Evolutionary conservation across 768 basidiomycete species (phyloP).

Genomic region (Agaricus blazei): DNA sequence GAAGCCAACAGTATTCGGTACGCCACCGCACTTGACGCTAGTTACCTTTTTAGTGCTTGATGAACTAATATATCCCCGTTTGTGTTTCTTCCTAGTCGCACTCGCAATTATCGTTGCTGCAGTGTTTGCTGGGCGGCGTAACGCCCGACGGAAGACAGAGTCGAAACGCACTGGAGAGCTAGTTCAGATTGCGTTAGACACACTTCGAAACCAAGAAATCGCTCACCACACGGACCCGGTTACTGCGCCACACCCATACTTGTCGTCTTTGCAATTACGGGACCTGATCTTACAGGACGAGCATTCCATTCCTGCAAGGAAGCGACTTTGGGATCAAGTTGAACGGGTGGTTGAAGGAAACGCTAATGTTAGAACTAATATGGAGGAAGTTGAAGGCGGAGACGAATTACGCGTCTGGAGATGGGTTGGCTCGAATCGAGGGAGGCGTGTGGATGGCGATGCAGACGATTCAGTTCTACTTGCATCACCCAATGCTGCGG

Average conservation of each 20-base stretch:
- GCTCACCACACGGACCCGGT: conserved; percentile 81
- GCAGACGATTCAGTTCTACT: conserved; percentile 2
- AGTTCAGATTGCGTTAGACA: conserved; percentile 75
- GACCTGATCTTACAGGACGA: conserved; percentile 82
- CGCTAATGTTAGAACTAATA: conserved; percentile 80
- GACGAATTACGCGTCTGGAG: conserved; percentile 90
- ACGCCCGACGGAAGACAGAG: conserved; percentile 52
- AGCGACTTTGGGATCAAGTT: conserved; percentile 75
- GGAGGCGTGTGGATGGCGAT: conserved; percentile 19
- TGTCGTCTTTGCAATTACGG: conserved; percentile 83
- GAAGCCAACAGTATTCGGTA: conserved; percentile 61
- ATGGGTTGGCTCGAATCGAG: conserved; percentile 61
- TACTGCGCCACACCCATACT: conserved; percentile 64
- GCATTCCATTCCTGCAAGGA: conserved; percentile 62
- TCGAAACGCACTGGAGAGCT: conserved; percentile 62
- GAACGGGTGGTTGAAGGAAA: conserved; percentile 86
- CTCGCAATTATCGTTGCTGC: conserved; percentile 23
- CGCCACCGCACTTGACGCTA: conserved; percentile 13
- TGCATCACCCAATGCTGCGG: conserved; percentile 1
- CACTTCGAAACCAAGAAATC: conserved; percentile 77
- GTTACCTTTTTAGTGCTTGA: conserved; percentile 13
- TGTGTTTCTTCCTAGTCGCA: conserved; percentile 23
- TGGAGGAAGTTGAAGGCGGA: conserved; percentile 80
- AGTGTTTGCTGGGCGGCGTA: conserved; percentile 31
- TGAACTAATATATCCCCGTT: conserved; percentile 12